Conservation (phyloP, 192 early-diverging fungal genomes). For the Phlyctochytrium planicorne region DNA sequence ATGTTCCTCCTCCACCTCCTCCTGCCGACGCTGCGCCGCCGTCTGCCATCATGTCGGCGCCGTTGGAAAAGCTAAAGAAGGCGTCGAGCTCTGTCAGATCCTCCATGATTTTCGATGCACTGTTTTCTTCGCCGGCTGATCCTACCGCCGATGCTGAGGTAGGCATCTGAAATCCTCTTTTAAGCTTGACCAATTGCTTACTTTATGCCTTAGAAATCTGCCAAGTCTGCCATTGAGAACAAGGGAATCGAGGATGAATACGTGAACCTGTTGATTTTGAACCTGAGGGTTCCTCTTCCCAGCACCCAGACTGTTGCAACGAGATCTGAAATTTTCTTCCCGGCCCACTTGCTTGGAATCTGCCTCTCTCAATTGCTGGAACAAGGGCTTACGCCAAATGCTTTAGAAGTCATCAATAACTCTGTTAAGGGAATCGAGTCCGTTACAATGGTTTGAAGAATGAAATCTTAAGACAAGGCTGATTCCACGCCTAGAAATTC, state of each 20-base stretch:
- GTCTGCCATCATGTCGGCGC: not conserved
- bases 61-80: not conserved
- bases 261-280: slow-evolving; percentile 81
- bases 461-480: not conserved
- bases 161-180: too few relatives aligned
- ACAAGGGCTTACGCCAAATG: not conserved
- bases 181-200: too few relatives aligned
- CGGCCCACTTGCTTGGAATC: slow-evolving; percentile 87
- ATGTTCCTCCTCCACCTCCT: not conserved
- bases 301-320: slow-evolving; percentile 72
- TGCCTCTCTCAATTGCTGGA: slow-evolving; percentile 66
- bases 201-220: too few relatives aligned
- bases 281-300: slow-evolving; percentile 86
- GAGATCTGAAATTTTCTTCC: slow-evolving; percentile 90
- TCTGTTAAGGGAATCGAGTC: not conserved
- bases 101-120: not conserved
- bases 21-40: not conserved
- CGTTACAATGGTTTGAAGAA: not conserved
- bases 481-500: slow-evolving; percentile 58
- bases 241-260: slow-evolving; percentile 71
- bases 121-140: slow-evolving; percentile 2
- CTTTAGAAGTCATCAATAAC: not conserved
- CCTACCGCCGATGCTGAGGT: not conserved
- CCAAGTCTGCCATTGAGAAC: slow-evolving; percentile 38
- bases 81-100: not conserved